Evolutionary conservation across 1,284 basidiomycete species (phyloP).

Genomic region (Phlebopus sp.): DNA sequence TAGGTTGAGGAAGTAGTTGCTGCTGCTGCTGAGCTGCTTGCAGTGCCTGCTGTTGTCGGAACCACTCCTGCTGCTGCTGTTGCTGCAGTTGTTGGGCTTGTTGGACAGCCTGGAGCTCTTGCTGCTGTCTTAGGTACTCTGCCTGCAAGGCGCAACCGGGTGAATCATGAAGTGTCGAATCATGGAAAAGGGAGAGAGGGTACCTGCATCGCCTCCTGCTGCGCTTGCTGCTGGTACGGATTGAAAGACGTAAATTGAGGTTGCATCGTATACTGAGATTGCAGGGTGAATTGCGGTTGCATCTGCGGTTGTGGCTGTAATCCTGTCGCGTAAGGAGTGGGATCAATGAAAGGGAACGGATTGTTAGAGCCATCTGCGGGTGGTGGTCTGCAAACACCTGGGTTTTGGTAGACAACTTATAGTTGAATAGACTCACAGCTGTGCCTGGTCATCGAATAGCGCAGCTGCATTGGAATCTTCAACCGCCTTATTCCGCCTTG

Average conservation of each 20-base stretch:
- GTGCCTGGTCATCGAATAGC: slow-evolving; percentile 84
- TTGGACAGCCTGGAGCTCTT: slow-evolving; percentile 43
- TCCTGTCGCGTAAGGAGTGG: slow-evolving; percentile 54
- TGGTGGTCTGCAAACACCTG: slow-evolving; percentile 27
- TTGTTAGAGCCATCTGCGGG: slow-evolving; percentile 40
- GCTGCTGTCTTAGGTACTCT: slow-evolving; percentile 66
- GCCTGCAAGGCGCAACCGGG: slow-evolving; percentile 36
- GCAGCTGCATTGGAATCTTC: slow-evolving; percentile 75
- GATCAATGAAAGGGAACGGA: slow-evolving; percentile 69
- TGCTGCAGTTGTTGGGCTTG: slow-evolving; percentile 44
- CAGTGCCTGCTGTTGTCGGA: slow-evolving; percentile 63
- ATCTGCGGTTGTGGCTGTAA: slow-evolving; percentile 53
- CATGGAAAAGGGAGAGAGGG: slow-evolving; percentile 10
- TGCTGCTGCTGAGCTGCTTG: slow-evolving; percentile 57
- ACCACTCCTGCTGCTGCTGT: slow-evolving; percentile 66
- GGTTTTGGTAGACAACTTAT: slow-evolving; percentile 6
- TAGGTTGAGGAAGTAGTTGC: slow-evolving; percentile 61
- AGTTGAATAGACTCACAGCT: slow-evolving; percentile 47
- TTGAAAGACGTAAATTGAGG: slow-evolving; percentile 88
- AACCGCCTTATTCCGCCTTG: slow-evolving; percentile 61
- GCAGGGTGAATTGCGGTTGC: slow-evolving; percentile 70
- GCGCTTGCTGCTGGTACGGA: slow-evolving; percentile 93
- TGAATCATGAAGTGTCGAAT: slow-evolving; percentile 3
- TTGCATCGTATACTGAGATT: slow-evolving; percentile 63
- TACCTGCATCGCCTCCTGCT: slow-evolving; percentile 77